Conservation (phyloP, 257 asterid species). For the Penstemon barbatus region DNA sequence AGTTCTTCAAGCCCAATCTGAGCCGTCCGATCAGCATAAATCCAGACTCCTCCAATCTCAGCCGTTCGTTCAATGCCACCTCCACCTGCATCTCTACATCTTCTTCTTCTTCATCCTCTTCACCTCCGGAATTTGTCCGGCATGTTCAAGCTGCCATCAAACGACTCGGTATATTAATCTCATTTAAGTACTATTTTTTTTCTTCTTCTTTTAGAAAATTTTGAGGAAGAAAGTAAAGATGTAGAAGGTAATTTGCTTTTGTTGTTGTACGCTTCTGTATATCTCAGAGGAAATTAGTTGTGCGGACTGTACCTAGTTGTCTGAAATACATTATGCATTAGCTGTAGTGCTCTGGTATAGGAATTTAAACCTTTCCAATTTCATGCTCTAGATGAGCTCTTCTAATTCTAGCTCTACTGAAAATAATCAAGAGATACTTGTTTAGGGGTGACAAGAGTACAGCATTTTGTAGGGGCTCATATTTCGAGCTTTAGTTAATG, state of each 20-base stretch:
- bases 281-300: too few species aligned
- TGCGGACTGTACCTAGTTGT: too few species aligned
- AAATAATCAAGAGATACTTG: background rate
- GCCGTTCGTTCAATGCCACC: constrained; percentile 48
- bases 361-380: constrained; percentile 9
- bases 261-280: too few species aligned
- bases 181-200: constrained; percentile 50
- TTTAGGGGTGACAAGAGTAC: background rate
- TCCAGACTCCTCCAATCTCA: constrained; percentile 52
- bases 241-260: background rate
- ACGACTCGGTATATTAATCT: constrained; percentile 51
- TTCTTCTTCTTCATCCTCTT: constrained; percentile 59
- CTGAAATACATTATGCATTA: constrained; percentile 15
- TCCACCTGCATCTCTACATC: constrained; percentile 50
- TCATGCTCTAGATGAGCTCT: constrained; percentile 11
- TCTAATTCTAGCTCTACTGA: background rate
- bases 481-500: constrained; percentile 3
- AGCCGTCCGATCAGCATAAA: constrained; percentile 54
- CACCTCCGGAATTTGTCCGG: constrained; percentile 73
- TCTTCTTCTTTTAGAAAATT: background rate
- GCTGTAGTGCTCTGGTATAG: constrained; percentile 1
- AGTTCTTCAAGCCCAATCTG: constrained; percentile 46
- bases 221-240: constrained; percentile 5
- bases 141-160: constrained; percentile 74
- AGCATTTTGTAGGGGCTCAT: background rate